Evolutionary conservation across 805 yeast genomes (phyloP), one percentile per base, ranked within the genome.

Genomic region (Zygosaccharomyces pseudorouxii): DNA sequence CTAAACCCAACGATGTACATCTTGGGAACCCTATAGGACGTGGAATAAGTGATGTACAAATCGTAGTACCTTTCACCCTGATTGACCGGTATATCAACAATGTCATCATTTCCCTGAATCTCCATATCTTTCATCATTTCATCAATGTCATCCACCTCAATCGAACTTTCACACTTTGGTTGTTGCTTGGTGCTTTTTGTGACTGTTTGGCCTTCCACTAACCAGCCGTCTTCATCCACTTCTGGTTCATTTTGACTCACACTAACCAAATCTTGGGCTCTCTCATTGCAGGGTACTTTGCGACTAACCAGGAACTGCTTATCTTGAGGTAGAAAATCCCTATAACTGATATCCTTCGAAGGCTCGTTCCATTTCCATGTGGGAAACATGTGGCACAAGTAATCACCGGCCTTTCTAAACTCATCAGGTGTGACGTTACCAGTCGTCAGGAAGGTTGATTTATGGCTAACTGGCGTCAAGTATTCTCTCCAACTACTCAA

Each of bases 391-490:
- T 81, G 83, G 28, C 84, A 90, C 49, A 93, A 71, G 67, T 89
- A 93, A 65, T 93, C 97, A 19, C 99, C 99, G 3, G 99, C 97
- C 47, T 73, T 74, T 8, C 89, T 92, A 69, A 93, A 93, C 66
- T 93, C 99, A 46, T 88, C 96, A 1, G 99, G 99, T 1, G 96
- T 87, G 45, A 93, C 83, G 64, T 92, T 93, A 3, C 99, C 99
- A 0, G 97, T 86, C 42, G 76, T 70, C 47, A 81, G 74, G 70
- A 89, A 93, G 14, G 93, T 88, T 22, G 97, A 89, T n/a, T 73
- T 78, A 66, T 90, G 88, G 38, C 84, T 77, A 2, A 92, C 82
- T 1, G 99, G 99, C 2, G 99, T 92, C 47, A 93, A 72, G 62
- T 90, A 92, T 67, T 93, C 99, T 56, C 98, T 77, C 71, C 90